Evolutionary conservation across 202 grass and related monocot species (phyloP), one percentile per base, ranked within the genome.

Genomic region (Cymbopogon flexuosus): DNA sequence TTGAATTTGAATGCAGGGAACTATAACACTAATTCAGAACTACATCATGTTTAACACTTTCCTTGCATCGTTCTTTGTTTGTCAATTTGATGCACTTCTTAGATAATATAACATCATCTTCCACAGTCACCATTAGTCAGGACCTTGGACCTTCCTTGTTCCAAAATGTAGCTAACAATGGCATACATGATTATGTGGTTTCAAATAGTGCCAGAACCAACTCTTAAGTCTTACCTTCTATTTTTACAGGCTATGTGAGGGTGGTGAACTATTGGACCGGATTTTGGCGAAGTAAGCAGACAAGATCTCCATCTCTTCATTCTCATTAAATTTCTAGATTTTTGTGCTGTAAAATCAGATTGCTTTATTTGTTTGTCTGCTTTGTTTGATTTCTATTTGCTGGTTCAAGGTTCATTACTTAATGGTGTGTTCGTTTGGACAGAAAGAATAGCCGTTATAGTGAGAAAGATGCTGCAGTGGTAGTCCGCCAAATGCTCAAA

Each of bases 391-490:
- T 85, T 78, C 42, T 69, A 14, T 2, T 77, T 84, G 35, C 37
- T 71, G 16, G 43, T 70, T 70, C 33, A 46, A 75, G 68, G 22
- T 71, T 19, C 39, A n/a, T 70, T 82, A 66, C 70, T 84, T 76
- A 83, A 30, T 68, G 23, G 1, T 40, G 75, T 79, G 64, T 74
- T 18, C 39, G 3, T 45, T 85, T 71, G 39, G 64, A 49, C 88
- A 99, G 96, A 77, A 99, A 99, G 79, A 92, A 99, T 71, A 96
- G 96, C 79, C 92, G 93, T 34, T 99, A 99, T 67, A 90, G 86
- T 84, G 96, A 99, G 87, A 99, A 96, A 93, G 96, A 99, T 87
- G 96, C 96, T 83, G 96, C 96, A n/a, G 85, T 99, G 11, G 89
- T 99, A 82, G 96, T 96, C 36, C 83, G 96, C 40, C 96, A 99